Base-by-base conservation (phyloP, 1,139 yeast genomes). In the Torulaspora pretoriensis region DNA sequence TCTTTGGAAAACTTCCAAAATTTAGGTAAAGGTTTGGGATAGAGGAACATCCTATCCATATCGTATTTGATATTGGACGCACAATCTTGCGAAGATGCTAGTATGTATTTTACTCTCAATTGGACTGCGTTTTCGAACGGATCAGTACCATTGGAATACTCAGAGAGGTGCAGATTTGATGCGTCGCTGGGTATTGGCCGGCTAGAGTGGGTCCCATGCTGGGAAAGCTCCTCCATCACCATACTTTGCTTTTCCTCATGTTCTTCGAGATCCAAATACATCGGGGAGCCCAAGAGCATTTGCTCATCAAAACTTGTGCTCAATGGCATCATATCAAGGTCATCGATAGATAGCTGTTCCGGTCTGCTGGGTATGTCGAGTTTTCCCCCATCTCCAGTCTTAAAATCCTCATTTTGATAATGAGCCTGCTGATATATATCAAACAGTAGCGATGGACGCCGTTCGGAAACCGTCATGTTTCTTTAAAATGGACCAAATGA, bases 1-100 rank as follows among this genome's bases (percentile, higher is more conserved):
- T 61, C 65, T 26, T 57, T 54, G 25, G 52, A 57, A 46, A 55
- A 60, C 38, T 59, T 60, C 65, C 65, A 61, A 41, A 58, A 60
- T 43, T 61, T 61, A 3, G 65, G 65, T 30, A 61, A 34, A 3
- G 65, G 64, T 37, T 55, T 55, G 1, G 65, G 65, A 39, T 61
- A 61, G 1, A 60, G 45, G 12, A 61, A 49, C 61, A 63, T 59
- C 22, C 50, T 50, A 6, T 51, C 46, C n/a, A 52, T 24, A 42
- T 60, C 53, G 36, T 58, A 38, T 32, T 59, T 59, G 24, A 49
- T 38, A 41, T 60, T 60, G 1, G 60, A 54, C 8, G 30, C 39
- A 10, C 46, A 42, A 48, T 59, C 59, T 40, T 61, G 65, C 14
- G 50, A 48, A 8, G 64, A 59, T 1, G 48, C 45, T 16, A 37